Evolutionary conservation across 306 rosid genomes (phyloP), one percentile per base, ranked within the genome.

Genomic region (Albizia julibrissin): DNA sequence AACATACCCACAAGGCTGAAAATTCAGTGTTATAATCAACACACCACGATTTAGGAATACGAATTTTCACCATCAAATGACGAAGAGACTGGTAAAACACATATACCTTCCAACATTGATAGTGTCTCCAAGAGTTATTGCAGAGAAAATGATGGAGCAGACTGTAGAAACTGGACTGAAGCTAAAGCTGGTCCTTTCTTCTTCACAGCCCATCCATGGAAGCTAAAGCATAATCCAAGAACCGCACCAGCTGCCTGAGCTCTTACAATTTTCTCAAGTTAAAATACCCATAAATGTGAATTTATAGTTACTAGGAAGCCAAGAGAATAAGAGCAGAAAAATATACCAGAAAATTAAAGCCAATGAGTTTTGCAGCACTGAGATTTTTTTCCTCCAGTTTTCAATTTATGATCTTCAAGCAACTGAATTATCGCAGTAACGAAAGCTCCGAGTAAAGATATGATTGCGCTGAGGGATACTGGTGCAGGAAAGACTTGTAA

Each of bases 191-290:
- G 96, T 59, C 98, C 99, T 91, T 86, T 95, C 76, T 93, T 93
- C 91, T 87, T 92, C 78, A 93, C 85, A 82, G 98, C 98, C 98
- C 98, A 95, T 43, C 93, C 93, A 8, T 85, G 88, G 89, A 93
- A 91, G 88, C 96, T 91, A 46, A 91, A 8, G 83, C 87, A 81
- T 77, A 71, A 85, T 77, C 99, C 98, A 80, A 85, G 82, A 83
- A 89, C 88, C n/a, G 68, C 76, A 83, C 99, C 99, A n/a, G n/a
- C n/a, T 58, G 74, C 92, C 97, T 95, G 84, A 67, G 46, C 56
- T 33, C 58, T 43, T 68, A 77, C 3, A 77, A 24, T 73, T 46
- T 13, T 42, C 24, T 61, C 71, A 66, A 7, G 22, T 75, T 69
- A 54, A 64, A 52, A 18, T 31, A 66, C 29, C 74, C 81, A 70